A percentile compares a stretch with the other conserved stretches of the same genome.
Evolutionary conservation across 78 protist genomes (phyloP).

Genomic region (Dictyostelium discoideum): DNA sequence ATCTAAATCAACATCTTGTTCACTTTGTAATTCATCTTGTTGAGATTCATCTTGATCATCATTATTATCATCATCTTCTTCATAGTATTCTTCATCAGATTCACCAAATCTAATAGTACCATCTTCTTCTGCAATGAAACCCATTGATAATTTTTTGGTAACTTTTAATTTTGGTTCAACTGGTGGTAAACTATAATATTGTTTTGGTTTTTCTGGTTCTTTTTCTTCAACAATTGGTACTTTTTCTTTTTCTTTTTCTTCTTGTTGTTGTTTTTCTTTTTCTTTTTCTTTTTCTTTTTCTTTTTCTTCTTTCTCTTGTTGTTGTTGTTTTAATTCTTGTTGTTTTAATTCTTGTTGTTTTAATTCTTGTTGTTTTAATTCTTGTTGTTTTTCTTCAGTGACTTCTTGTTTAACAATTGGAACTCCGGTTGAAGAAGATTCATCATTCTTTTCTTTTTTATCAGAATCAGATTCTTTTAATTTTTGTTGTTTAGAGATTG

Average conservation of each 20-base stretch:
- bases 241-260: background rate
- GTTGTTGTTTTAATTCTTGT: background rate
- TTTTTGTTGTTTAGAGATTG: constrained; percentile 10
- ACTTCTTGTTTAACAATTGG: background rate
- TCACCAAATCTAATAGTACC: constrained; percentile 49
- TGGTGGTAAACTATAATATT: constrained; percentile 7
- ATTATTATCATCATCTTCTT: background rate
- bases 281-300: background rate
- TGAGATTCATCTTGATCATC: background rate
- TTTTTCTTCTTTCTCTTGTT: background rate
- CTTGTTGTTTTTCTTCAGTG: background rate
- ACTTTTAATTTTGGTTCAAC: constrained; percentile 2
- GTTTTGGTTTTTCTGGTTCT: constrained; percentile 5
- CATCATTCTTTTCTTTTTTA: background rate
- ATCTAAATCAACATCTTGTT: background rate
- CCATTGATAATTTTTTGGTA: background rate
- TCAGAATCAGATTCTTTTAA: background rate
- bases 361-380: background rate
- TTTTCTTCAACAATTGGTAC: background rate
- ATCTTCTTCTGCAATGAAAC: constrained; percentile 67
- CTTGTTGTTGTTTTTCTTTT: background rate
- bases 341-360: background rate
- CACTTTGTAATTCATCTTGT: background rate
- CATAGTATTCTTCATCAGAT: constrained; percentile 11
- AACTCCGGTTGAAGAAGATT: background rate